A percentile compares a stretch with the other conserved stretches of the same genome.
phyloP scores from a whole-genome alignment of 306 rosid genomes.

The Cicer judaicum region DNA sequence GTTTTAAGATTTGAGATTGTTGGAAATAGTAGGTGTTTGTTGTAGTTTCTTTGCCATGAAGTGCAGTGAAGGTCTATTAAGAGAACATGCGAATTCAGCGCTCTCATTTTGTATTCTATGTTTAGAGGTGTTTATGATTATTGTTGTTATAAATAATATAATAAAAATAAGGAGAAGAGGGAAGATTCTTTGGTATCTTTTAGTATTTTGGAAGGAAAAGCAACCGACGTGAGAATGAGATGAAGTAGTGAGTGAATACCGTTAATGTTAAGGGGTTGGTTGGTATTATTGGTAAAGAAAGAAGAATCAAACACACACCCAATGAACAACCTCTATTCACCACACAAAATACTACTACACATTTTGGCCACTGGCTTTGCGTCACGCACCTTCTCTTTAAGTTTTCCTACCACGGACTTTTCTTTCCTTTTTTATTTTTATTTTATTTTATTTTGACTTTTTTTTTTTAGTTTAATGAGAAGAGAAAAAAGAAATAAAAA shows the following conservation, averaged over 20 bases:
- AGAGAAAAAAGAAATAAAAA: too few relatives aligned
- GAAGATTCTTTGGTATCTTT: conserved; percentile 38
- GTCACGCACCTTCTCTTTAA: conserved; percentile 12
- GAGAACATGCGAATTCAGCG: conserved; percentile 67
- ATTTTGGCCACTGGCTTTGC: neutral
- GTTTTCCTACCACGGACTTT: conserved; percentile 6
- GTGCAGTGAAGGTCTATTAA: conserved; percentile 72
- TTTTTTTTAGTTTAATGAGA: too few relatives aligned
- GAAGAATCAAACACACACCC: neutral
- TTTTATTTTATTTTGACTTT: neutral
- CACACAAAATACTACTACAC: conserved; percentile 15
- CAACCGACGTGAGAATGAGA: neutral
- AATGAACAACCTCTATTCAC: neutral
- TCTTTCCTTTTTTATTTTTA: neutral
- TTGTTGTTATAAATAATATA: neutral
- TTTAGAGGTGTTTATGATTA: neutral
- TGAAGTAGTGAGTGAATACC: neutral
- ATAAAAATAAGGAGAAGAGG: neutral
- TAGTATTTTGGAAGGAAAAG: neutral
- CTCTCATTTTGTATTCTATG: conserved; percentile 52
- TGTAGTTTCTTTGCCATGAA: conserved; percentile 7
- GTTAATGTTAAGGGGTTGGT: neutral
- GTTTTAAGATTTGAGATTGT: conserved; percentile 45
- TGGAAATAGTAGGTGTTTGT: conserved; percentile 52
- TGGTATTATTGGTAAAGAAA: neutral